Evolutionary conservation across 148 eudicot species (phyloP).

Genomic region (Dianthus caryophyllus): DNA sequence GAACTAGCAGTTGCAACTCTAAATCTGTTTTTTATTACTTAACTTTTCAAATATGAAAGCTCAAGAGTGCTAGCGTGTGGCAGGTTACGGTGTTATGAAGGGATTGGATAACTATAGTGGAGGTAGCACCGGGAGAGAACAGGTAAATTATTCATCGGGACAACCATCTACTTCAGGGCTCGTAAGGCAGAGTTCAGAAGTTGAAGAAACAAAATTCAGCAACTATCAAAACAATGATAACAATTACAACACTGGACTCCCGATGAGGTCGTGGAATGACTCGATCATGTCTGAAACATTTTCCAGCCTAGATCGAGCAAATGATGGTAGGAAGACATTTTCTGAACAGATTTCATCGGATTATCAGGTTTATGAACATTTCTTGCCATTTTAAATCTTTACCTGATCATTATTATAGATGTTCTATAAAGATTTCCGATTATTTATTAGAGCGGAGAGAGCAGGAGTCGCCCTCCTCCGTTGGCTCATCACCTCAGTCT

Average conservation of each 20-base stretch:
- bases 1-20: not conserved
- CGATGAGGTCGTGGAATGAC: conserved; percentile 65
- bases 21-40: not conserved
- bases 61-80: conserved; percentile 23
- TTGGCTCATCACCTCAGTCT: conserved; percentile 72
- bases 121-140: conserved; percentile 33
- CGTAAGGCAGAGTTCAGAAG: conserved; percentile 35
- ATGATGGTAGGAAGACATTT: conserved; percentile 37
- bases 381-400: not conserved
- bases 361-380: conserved; percentile 46
- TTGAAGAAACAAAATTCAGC: conserved; percentile 34
- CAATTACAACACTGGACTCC: conserved; percentile 36
- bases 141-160: conserved; percentile 43
- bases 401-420: conserved; percentile 1
- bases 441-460: conserved; percentile 38
- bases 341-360: conserved; percentile 38
- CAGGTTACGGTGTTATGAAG: conserved; percentile 50
- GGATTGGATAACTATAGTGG: conserved; percentile 41
- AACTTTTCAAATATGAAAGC: not conserved
- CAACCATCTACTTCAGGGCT: conserved; percentile 36
- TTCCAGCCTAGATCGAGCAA: conserved; percentile 36
- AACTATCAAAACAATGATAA: conserved; percentile 13
- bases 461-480: conserved; percentile 31
- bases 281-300: conserved; percentile 51
- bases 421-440: conserved; percentile 15